Evolutionary conservation across 305 asterid species (phyloP).

Genomic region (Stenogyne calaminthoides): DNA sequence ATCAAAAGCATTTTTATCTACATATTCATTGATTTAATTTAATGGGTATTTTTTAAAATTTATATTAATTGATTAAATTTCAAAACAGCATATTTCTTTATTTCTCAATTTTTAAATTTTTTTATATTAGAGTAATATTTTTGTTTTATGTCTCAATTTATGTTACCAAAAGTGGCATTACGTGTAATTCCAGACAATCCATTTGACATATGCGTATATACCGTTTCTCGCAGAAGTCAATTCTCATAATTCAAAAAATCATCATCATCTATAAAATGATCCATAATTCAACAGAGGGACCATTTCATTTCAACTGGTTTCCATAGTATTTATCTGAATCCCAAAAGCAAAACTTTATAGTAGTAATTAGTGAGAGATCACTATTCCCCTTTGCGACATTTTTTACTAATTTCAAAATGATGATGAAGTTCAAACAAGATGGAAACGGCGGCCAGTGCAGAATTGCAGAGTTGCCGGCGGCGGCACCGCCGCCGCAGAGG

Average conservation of each 20-base stretch:
- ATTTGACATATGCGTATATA: conserved; percentile 21
- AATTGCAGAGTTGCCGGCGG: conserved; percentile 31
- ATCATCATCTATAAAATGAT: conserved; percentile 21
- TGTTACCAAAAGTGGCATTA: not conserved
- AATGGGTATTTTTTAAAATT: not conserved
- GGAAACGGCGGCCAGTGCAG: conserved; percentile 36
- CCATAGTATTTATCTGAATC: conserved; percentile 11
- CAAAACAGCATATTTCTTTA: no score
- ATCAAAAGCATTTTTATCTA: not conserved
- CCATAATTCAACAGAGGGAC: not conserved
- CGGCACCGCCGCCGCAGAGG: conserved; percentile 27
- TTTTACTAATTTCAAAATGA: not conserved
- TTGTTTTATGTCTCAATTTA: not conserved
- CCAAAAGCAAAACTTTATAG: no score
- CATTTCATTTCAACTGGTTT: conserved; percentile 3
- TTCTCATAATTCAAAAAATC: not conserved
- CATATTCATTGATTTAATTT: not conserved
- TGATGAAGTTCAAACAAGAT: conserved; percentile 33
- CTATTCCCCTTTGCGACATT: not conserved
- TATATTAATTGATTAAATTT: not conserved
- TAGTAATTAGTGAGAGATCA: no score
- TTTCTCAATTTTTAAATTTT: no score
- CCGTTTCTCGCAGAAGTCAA: conserved; percentile 25
- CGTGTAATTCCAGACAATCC: not conserved
- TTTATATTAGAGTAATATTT: no score